A percentile compares a stretch with the other conserved stretches of the same genome.
Conservation (phyloP, 345 rosid genomes). For the Eucalyptus curtisii region DNA sequence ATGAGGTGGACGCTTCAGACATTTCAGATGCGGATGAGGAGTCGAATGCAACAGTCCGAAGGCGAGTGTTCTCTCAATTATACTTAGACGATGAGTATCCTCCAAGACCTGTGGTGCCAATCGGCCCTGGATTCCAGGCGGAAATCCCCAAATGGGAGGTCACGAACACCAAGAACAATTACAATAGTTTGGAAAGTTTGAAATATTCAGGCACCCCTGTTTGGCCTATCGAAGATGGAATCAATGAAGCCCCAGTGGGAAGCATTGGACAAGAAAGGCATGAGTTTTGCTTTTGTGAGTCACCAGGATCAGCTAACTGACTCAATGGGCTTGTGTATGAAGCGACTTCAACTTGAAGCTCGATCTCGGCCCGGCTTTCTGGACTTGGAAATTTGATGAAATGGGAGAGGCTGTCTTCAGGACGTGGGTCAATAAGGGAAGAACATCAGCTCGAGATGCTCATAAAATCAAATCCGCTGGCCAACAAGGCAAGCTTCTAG, state of each 20-base stretch:
- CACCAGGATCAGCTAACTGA: slow-evolving; percentile 10
- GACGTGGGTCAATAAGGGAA: slow-evolving; percentile 23
- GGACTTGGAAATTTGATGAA: slow-evolving; percentile 24
- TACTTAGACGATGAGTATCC: not conserved
- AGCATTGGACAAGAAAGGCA: slow-evolving; percentile 19
- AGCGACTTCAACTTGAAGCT: slow-evolving; percentile 10
- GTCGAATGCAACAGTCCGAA: not conserved
- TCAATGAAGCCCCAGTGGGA: not conserved
- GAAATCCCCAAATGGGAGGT: slow-evolving; percentile 26
- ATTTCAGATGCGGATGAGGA: not conserved
- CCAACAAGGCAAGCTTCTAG: slow-evolving; percentile 9
- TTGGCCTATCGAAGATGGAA: too few relatives aligned
- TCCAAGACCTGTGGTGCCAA: slow-evolving; percentile 8
- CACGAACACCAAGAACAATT: slow-evolving; percentile 4
- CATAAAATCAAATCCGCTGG: slow-evolving; percentile 4
- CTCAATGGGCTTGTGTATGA: slow-evolving; percentile 10
- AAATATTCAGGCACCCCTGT: slow-evolving; percentile 24
- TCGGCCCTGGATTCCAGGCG: slow-evolving; percentile 31
- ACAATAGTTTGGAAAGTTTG: slow-evolving; percentile 11
- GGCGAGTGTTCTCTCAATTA: not conserved
- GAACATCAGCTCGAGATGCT: slow-evolving; percentile 9
- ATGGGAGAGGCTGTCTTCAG: slow-evolving; percentile 12
- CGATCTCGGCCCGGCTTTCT: slow-evolving; percentile 14
- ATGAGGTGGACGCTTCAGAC: not conserved
- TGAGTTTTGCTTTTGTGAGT: slow-evolving; percentile 15